phyloP scores from a whole-genome alignment of 1,284 basidiomycete species.

The Ceratobasidium sp. region DNA sequence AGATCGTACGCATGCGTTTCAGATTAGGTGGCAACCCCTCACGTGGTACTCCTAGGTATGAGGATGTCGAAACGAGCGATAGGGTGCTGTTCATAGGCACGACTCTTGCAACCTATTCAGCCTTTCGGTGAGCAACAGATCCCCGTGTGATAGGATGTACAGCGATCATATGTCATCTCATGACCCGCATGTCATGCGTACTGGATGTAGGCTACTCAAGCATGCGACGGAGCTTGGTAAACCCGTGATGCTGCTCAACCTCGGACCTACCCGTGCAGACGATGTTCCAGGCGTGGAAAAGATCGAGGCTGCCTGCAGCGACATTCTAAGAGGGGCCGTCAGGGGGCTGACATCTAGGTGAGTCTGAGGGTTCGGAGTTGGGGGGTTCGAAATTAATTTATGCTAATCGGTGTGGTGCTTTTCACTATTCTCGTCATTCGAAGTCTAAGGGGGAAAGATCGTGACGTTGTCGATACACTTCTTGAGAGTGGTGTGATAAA shows the following conservation, averaged over 20 bases:
- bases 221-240: conserved; percentile 82
- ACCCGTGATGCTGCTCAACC: conserved; percentile 83
- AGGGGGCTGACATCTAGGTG: conserved; percentile 51
- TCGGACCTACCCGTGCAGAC: conserved; percentile 90
- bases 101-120: conserved; percentile 92
- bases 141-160: conserved; percentile 1
- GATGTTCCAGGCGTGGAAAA: conserved; percentile 78
- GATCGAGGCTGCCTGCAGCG: conserved; percentile 79
- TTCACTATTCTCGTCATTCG: conserved; percentile 56
- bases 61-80: conserved; percentile 72
- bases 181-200: background rate
- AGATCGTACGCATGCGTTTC: conserved; percentile 71
- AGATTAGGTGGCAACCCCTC: background rate
- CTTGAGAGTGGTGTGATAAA: conserved; percentile 69
- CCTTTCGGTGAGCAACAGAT: conserved; percentile 73
- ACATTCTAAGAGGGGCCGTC: conserved; percentile 71
- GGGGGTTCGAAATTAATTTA: background rate
- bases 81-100: conserved; percentile 87
- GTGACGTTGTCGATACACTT: conserved; percentile 65
- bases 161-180: background rate
- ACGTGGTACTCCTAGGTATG: conserved; percentile 61
- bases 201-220: conserved; percentile 69
- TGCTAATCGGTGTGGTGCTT: conserved; percentile 25
- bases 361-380: conserved; percentile 7
- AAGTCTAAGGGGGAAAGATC: conserved; percentile 60